Evolutionary conservation across 2,329 filamentous ascomycete genomes (phyloP), one percentile per base, ranked within the genome.

Genomic region (Stachybotrys elegans): DNA sequence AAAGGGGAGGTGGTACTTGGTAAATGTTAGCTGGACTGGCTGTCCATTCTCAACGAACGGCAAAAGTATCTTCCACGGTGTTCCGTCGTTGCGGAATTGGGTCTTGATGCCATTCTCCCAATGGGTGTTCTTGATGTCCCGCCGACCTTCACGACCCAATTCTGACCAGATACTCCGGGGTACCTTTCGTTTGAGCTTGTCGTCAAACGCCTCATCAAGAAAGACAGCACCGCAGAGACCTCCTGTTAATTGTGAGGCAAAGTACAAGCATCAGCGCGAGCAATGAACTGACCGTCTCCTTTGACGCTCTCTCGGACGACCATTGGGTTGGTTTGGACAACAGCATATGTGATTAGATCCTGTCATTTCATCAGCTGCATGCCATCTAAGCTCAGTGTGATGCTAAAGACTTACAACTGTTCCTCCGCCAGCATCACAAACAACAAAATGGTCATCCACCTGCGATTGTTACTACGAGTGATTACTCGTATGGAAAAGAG

Each of bases 311-410:
- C 69, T 3, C 56, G 48, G 0, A 72, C 50, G 0, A 42, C 21
- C 8, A 69, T 57, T 0, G 66, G 64, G 0, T 50, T 4, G 0
- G 41, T 44, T 0, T 44, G 49, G 0, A 45, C 42, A 0, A 69
- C 45, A 3, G 53, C 47, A 16, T 72, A 72, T 17, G 57, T 70
- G 32, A 71, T 70, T 0, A 72, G 46, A 16, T 73, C 68, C 66
- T 68, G 36, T 13, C 8, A 14, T 29, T 29, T 29, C 11, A n/a
- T 29, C 11, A 29, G 25, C 11, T 29, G 11, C 11, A 29, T 12
- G 25, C n/a, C 14, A 47, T 43, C 19, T 31, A 32, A 13, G 31
- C n/a, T n/a, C n/a, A n/a, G n/a, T n/a, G n/a, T n/a, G n/a, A 6
- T 4, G 2, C 4, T 12, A 43, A 11, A 1, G 20, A 46, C 56